Percentiles rank a stretch among this genome's conserved stretches.
phyloP scores from a whole-genome alignment of 495 filamentous ascomycete species.

The Podospora sp. region DNA sequence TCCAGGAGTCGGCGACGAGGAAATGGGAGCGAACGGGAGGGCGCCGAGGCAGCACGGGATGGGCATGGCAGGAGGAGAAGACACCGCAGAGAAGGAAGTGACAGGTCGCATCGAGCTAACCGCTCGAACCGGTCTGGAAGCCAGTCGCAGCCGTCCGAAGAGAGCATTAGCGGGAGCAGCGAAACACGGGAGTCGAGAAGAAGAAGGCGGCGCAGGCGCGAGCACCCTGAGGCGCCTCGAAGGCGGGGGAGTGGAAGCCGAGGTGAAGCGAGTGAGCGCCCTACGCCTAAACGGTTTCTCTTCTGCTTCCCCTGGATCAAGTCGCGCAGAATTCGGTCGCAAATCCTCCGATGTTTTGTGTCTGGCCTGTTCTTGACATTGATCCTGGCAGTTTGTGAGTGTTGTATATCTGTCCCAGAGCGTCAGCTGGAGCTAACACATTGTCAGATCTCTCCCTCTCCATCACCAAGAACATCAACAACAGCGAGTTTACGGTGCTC shows the following conservation, averaged over 20 bases:
- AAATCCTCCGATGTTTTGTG: slow-evolving; percentile 60
- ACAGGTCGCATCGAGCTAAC: slow-evolving; percentile 19
- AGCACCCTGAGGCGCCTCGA: slow-evolving; percentile 6
- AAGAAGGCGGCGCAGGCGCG: slow-evolving; percentile 16
- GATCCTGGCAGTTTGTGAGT: slow-evolving; percentile 63
- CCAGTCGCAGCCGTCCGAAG: slow-evolving; percentile 15
- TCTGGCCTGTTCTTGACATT: slow-evolving; percentile 57
- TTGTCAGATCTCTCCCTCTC: slow-evolving; percentile 67
- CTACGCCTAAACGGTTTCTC: slow-evolving; percentile 46
- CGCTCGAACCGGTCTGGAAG: slow-evolving; percentile 20
- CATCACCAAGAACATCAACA: slow-evolving; percentile 57
- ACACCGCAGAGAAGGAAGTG: slow-evolving; percentile 28
- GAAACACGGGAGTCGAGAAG: slow-evolving; percentile 15
- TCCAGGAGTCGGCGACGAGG: slow-evolving; percentile 20
- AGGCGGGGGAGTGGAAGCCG: background rate
- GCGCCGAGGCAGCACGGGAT: slow-evolving; percentile 5
- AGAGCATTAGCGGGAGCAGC: slow-evolving; percentile 5
- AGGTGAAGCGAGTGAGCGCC: slow-evolving; percentile 6
- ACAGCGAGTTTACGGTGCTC: slow-evolving; percentile 70
- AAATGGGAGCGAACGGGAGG: slow-evolving; percentile 1
- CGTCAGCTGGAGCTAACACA: background rate
- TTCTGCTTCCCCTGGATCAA: slow-evolving; percentile 58
- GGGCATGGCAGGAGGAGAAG: slow-evolving; percentile 26
- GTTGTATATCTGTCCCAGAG: background rate
- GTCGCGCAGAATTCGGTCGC: slow-evolving; percentile 54